Evolutionary conservation across 495 filamentous ascomycete genomes (phyloP).

Genomic region (Polyplosphaeria fusca): DNA sequence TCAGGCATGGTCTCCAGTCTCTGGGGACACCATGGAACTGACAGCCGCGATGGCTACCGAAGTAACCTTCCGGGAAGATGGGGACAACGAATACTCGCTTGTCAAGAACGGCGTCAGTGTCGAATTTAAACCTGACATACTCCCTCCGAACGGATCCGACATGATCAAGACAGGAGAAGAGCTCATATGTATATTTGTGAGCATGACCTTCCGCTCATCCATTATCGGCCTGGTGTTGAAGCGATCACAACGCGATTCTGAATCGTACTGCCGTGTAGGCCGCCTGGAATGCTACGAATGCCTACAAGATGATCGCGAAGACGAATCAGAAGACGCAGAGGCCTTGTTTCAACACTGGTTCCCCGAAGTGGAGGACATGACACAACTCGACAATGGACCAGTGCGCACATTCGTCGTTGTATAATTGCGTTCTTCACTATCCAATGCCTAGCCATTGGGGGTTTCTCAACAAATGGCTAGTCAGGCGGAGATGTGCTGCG

Average conservation of each 20-base stretch:
- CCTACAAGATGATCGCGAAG: slow-evolving; percentile 5
- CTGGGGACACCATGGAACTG: slow-evolving; percentile 17
- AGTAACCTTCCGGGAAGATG: slow-evolving; percentile 15
- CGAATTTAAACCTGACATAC: slow-evolving; percentile 27
- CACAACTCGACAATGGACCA: slow-evolving; percentile 25
- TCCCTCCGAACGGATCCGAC: slow-evolving; percentile 14
- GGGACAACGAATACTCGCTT: slow-evolving; percentile 10
- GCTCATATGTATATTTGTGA: slow-evolving; percentile 23
- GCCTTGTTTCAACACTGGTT: slow-evolving; percentile 28
- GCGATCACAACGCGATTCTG: slow-evolving; percentile 5
- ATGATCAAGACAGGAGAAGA: slow-evolving; percentile 9
- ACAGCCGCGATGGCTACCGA: slow-evolving; percentile 27
- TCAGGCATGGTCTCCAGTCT: slow-evolving; percentile 16
- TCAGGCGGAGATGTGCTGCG: too few species aligned
- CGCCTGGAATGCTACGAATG: slow-evolving; percentile 33
- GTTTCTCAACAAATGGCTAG: too few species aligned
- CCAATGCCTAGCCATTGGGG: too few species aligned
- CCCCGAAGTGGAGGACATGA: slow-evolving; percentile 32
- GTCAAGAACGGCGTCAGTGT: slow-evolving; percentile 24
- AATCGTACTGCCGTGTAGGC: slow-evolving; percentile 23
- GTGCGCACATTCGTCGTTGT: slow-evolving; percentile 22
- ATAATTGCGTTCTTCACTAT: background rate
- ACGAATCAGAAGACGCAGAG: slow-evolving; percentile 27
- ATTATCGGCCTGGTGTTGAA: slow-evolving; percentile 30
- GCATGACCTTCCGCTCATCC: slow-evolving; percentile 31